These are phyloP conservation scores for Pichia sp. DNA, from an alignment of 1,139 yeast species.

Conservation along the genomic window DNA sequence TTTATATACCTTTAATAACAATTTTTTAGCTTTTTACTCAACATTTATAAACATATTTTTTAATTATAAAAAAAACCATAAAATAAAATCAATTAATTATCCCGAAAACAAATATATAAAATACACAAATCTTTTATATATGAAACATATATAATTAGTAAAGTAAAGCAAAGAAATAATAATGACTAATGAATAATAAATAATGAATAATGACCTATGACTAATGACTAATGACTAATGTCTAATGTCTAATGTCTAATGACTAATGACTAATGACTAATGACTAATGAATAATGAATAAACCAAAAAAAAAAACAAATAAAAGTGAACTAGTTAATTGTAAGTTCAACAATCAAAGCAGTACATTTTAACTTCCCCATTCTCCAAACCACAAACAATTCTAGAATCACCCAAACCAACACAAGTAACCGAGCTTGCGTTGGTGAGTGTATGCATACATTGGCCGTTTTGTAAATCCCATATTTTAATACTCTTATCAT, in stretches of 20 bases:
- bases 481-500: slow-evolving; percentile 80
- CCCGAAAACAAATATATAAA: neutral
- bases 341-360: slow-evolving; percentile 50
- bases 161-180: neutral
- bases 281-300: neutral
- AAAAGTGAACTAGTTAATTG: neutral
- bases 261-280: no score
- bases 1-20: slow-evolving; percentile 10
- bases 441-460: slow-evolving; percentile 86
- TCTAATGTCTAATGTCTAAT: no score
- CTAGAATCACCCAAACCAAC: slow-evolving; percentile 87
- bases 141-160: neutral
- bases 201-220: no score
- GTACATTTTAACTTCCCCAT: slow-evolving; percentile 76
- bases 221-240: no score
- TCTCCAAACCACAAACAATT: slow-evolving; percentile 85
- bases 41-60: no score
- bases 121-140: neutral
- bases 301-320: neutral
- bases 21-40: neutral
- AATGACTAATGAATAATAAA: no score
- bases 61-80: no score
- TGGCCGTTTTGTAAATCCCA: slow-evolving; percentile 95
- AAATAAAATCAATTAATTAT: neutral
- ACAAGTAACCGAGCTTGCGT: slow-evolving; percentile 72